Evolutionary conservation across 331 rosid species (phyloP), one percentile per base, ranked within the genome.

Genomic region (Pyracantha coccinea): DNA sequence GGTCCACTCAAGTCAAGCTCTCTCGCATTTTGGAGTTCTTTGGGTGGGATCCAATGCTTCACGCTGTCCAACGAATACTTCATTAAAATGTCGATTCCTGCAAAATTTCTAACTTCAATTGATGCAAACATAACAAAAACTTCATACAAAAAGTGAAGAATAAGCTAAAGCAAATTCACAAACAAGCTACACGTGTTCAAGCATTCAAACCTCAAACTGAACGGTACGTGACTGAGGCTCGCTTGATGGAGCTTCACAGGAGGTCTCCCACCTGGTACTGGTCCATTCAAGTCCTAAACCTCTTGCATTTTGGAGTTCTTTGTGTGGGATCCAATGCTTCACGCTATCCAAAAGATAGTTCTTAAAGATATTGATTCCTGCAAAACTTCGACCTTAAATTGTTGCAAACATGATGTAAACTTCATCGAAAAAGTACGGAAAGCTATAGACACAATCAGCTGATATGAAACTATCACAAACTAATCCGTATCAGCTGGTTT

Each of bases 191-290:
- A 21, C 71, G 69, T 78, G 62, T 27, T 75, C 65, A 58, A 29
- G 7, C 25, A 74, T 84, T 32, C 93, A 77, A 90, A 86, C 96
- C 92, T 86, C 83, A 58, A 76, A 71, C 63, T 67, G 69, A 75
- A 41, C 8, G 75, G 66, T 60, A 88, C 87, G 98, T 91, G 96
- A 87, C 77, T 23, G 96, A 88, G 97, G 93, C 86, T 81, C 66
- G 35, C 97, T 82, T 92, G 92, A 90, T 68, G 92, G 96, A 88
- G 96, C 97, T 91, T 91, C 99, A 75, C 97, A 91, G 96, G 96
- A 80, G 96, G 93, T 91, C 97, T 47, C 97, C 99, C 96, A 66
- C 97, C 96, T 86, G 95, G 73, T 94, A 91, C 99, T 94, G 72
- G 77, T 94, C 92, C 97, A 85, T 62, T 80, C 99, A 91, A 87